These are phyloP conservation scores for Cystobasidium tubakii DNA, from an alignment of 768 basidiomycete genomes.

Conservation along the genomic window DNA sequence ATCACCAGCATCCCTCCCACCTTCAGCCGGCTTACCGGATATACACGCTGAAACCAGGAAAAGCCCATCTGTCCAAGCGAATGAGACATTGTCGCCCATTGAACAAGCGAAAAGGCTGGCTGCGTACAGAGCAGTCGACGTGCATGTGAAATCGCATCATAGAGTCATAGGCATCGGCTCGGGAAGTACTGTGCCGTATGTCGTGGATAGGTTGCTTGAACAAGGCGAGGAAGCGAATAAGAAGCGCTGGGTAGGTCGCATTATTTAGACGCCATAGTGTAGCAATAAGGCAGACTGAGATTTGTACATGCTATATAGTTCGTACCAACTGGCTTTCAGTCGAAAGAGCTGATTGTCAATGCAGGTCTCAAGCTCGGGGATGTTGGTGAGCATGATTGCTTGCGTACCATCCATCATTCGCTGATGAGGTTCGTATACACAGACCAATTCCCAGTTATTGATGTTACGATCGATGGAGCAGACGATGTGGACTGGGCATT, in stretches of 20 bases:
- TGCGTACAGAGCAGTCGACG: slow-evolving; percentile 87
- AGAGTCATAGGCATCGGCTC: slow-evolving; percentile 54
- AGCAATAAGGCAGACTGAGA: neutral
- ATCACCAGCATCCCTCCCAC: neutral
- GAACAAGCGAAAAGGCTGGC: slow-evolving; percentile 86
- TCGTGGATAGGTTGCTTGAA: slow-evolving; percentile 84
- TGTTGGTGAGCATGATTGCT: slow-evolving; percentile 14
- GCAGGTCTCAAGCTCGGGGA: slow-evolving; percentile 51
- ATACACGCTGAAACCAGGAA: neutral
- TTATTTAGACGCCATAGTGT: neutral
- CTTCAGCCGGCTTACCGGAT: neutral
- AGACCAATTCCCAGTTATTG: slow-evolving; percentile 59
- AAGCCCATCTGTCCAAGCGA: neutral
- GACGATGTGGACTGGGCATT: slow-evolving; percentile 52
- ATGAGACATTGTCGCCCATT: slow-evolving; percentile 49
- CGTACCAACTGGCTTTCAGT: slow-evolving; percentile 70
- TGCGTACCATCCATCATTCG: neutral
- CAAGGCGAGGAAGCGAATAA: slow-evolving; percentile 71
- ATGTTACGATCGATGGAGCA: slow-evolving; percentile 74
- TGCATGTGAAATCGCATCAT: slow-evolving; percentile 73
- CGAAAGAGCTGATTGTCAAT: slow-evolving; percentile 83
- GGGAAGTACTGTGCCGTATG: slow-evolving; percentile 65
- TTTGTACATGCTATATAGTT: slow-evolving; percentile 53
- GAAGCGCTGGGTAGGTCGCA: slow-evolving; percentile 12
- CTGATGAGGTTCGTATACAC: neutral